These are phyloP conservation scores for Suillus brevipes DNA, from an alignment of 768 basidiomycete species.

Conservation along the genomic window DNA sequence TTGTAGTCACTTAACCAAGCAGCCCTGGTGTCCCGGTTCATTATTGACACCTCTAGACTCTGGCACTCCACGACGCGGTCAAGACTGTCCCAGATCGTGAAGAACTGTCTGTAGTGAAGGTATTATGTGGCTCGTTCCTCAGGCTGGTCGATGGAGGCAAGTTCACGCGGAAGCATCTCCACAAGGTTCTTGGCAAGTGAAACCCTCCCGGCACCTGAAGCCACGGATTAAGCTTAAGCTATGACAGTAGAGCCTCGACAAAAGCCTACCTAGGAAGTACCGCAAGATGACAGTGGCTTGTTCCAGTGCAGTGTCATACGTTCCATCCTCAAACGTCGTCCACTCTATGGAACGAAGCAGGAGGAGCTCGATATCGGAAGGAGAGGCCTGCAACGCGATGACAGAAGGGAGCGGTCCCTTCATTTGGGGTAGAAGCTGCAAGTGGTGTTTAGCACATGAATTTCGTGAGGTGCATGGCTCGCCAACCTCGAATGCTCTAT, in stretches of 20 bases:
- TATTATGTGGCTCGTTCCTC: slow-evolving; percentile 76
- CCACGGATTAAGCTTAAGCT: background rate
- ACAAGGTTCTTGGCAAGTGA: slow-evolving; percentile 63
- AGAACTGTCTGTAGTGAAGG: slow-evolving; percentile 79
- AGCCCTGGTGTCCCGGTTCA: slow-evolving; percentile 56
- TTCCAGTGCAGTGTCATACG: slow-evolving; percentile 75
- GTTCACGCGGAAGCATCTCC: slow-evolving; percentile 60
- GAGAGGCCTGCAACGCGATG: slow-evolving; percentile 53
- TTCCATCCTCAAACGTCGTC: slow-evolving; percentile 77
- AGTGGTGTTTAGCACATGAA: background rate
- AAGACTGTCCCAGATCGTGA: slow-evolving; percentile 69
- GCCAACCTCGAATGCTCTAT: slow-evolving; percentile 64
- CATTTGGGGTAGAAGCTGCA: slow-evolving; percentile 35
- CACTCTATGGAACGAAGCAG: slow-evolving; percentile 91
- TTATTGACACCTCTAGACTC: slow-evolving; percentile 53
- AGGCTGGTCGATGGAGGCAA: slow-evolving; percentile 61
- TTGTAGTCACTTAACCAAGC: slow-evolving; percentile 68
- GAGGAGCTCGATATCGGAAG: slow-evolving; percentile 58
- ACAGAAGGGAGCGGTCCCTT: slow-evolving; percentile 63
- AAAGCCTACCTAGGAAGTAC: slow-evolving; percentile 78
- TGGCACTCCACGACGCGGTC: slow-evolving; percentile 62
- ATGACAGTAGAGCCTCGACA: background rate
- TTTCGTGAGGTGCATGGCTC: slow-evolving; percentile 5
- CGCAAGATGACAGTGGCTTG: slow-evolving; percentile 87
- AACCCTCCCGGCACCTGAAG: slow-evolving; percentile 69